Conservation (phyloP, 78 protist species). For the Cavenderia fasciculata region DNA sequence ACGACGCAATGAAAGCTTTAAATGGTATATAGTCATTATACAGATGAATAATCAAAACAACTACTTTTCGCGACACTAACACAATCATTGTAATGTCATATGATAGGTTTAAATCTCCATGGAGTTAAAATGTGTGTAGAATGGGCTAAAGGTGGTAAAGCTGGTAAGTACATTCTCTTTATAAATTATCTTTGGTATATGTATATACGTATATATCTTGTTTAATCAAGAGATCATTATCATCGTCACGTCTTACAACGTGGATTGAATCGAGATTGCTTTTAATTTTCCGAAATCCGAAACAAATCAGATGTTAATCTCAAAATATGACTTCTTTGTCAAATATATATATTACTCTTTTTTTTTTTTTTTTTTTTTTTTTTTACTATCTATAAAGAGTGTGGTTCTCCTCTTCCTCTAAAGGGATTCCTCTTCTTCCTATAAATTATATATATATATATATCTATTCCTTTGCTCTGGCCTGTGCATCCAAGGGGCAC, state of each 20-base stretch:
- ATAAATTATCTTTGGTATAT: not conserved
- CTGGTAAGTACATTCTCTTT: slow-evolving; percentile 10
- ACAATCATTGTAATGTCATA: not conserved
- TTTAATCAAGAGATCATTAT: not conserved
- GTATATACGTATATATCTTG: not conserved
- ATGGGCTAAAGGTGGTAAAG: slow-evolving; percentile 70
- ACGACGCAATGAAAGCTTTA: slow-evolving; percentile 63
- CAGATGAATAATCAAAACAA: not conserved
- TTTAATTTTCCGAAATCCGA: not conserved
- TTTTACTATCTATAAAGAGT: no score
- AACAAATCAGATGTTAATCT: not conserved
- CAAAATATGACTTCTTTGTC: not conserved
- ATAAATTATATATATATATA: no score
- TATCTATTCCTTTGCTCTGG: no score
- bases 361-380: no score
- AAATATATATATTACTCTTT: not conserved
- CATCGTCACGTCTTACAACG: not conserved
- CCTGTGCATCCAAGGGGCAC: no score
- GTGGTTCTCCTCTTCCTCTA: no score
- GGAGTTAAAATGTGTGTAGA: slow-evolving; percentile 49
- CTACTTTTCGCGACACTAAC: not conserved
- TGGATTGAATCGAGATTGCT: not conserved
- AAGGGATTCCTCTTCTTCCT: no score
- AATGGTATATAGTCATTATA: slow-evolving; percentile 48
- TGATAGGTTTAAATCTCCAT: not conserved